These are phyloP conservation scores for Zygnema circumcarinatum DNA, from an alignment of 139 green algal species.

Conservation along the genomic window DNA sequence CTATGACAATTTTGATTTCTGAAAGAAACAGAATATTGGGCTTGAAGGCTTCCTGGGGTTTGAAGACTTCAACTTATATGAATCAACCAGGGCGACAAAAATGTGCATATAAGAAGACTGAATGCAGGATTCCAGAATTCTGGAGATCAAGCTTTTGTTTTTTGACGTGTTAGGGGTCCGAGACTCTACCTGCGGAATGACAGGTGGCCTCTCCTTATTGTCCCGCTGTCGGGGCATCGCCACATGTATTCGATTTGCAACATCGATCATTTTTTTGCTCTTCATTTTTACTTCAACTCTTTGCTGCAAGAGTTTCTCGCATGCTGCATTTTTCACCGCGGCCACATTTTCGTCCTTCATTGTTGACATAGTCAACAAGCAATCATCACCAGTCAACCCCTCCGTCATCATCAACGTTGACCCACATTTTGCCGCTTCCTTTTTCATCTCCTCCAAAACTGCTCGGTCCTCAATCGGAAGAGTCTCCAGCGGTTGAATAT, in stretches of 20 bases:
- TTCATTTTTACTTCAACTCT: constrained; percentile 93
- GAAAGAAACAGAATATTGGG: too few relatives aligned
- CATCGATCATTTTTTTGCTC: constrained; percentile 83
- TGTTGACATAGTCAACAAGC: constrained; percentile 65
- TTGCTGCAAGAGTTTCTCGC: constrained; percentile 87
- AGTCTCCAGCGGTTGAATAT: constrained; percentile 62
- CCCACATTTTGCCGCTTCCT: constrained; percentile 52
- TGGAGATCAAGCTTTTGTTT: too few relatives aligned
- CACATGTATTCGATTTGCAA: constrained; percentile 94
- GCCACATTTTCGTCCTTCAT: constrained; percentile 91
- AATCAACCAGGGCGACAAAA: too few relatives aligned
- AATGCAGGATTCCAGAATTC: too few relatives aligned
- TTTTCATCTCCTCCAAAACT: constrained; percentile 83
- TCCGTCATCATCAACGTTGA: constrained; percentile 45
- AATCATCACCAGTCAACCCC: constrained; percentile 14
- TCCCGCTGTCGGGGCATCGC: constrained; percentile 79
- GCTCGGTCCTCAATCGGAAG: constrained; percentile 69
- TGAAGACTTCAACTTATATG: too few relatives aligned
- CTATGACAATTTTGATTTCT: neutral
- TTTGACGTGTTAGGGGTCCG: too few relatives aligned
- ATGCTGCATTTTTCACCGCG: constrained; percentile 86
- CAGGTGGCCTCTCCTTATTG: constrained; percentile 72
- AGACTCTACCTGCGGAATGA: constrained; percentile 83
- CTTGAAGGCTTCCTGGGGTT: too few relatives aligned
- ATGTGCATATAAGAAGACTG: too few relatives aligned